Base-by-base conservation (phyloP, 768 basidiomycete species). In the Suillus variegatus region DNA sequence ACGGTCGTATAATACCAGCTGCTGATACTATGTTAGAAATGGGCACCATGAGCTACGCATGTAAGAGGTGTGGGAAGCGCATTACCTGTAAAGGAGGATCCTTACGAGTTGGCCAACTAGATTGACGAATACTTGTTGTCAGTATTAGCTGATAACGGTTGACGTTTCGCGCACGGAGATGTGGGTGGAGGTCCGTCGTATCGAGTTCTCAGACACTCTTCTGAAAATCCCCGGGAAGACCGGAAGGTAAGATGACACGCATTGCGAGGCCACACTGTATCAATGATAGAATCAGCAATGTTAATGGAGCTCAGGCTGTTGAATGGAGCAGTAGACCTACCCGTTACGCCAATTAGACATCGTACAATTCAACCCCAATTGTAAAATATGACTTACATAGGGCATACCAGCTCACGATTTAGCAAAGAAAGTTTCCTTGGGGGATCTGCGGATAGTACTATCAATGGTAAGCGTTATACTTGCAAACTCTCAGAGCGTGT, bases 141-240 rank as follows among this genome's bases (percentile, higher is more conserved):
- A 55, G n/a, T 32, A 20, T 35, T 55, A 35, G 20, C 32, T 35
- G 54, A 35, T 55, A n/a, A 35, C 32, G 54, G 32, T 35, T 35
- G 18, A 55, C 32, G 10, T 55, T 35, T 55, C 32, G 12, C 18
- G 52, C 52, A 20, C 54, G 32, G 54, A 55, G 28, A 55, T 20
- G 28, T 55, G 20, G 20, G 12, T 20, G 18, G 18, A n/a, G 32
- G 28, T 35, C 20, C 20, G 20, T 55, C 6, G 32, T 35, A 35
- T 35, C 32, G 13, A 55, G n/a, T 55, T 55, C 52, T 54, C 54
- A 55, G 20, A 55, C 18, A 35, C 20, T 32, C 32, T 55, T 55
- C 54, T 55, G 54, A 20, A 55, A 32, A 35, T 55, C 54, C 54
- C 54, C 54, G 54, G 10, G 54, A 55, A 55, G 32, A 12, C 32